phyloP scores from a whole-genome alignment of 257 asterid genomes.

The Perilla frutescens region DNA sequence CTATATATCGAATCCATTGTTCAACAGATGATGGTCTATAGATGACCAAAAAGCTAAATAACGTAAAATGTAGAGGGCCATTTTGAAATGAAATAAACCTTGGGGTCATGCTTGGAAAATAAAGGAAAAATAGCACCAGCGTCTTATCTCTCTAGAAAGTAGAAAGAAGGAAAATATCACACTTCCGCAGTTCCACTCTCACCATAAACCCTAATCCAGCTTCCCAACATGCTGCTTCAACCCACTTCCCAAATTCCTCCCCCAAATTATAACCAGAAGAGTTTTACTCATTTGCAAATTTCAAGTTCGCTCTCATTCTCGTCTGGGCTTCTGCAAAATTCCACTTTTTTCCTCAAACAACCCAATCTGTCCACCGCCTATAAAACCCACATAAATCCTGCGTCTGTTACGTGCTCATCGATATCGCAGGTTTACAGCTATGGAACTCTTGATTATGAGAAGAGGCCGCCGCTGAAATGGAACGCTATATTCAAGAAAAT shows the following conservation, averaged over 20 bases:
- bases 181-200: constrained; percentile 21
- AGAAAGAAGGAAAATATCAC: not conserved
- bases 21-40: too few species aligned
- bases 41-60: too few species aligned
- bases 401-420: constrained; percentile 56
- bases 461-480: constrained; percentile 66
- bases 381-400: constrained; percentile 41
- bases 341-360: constrained; percentile 41
- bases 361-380: constrained; percentile 36
- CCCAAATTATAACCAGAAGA: constrained; percentile 37
- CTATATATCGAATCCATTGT: too few species aligned
- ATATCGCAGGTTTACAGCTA: constrained; percentile 57
- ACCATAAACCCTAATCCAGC: constrained; percentile 46
- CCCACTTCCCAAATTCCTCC: constrained; percentile 51
- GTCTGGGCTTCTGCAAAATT: constrained; percentile 52
- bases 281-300: constrained; percentile 26
- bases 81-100: constrained; percentile 12
- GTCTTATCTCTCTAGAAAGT: constrained; percentile 38
- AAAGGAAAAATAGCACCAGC: constrained; percentile 18
- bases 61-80: not conserved
- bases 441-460: constrained; percentile 72
- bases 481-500: constrained; percentile 63
- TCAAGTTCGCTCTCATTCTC: constrained; percentile 56
- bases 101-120: constrained; percentile 19
- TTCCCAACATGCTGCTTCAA: constrained; percentile 69